Base-by-base conservation (phyloP, 495 filamentous ascomycete genomes). In the Penicillium angulare region DNA sequence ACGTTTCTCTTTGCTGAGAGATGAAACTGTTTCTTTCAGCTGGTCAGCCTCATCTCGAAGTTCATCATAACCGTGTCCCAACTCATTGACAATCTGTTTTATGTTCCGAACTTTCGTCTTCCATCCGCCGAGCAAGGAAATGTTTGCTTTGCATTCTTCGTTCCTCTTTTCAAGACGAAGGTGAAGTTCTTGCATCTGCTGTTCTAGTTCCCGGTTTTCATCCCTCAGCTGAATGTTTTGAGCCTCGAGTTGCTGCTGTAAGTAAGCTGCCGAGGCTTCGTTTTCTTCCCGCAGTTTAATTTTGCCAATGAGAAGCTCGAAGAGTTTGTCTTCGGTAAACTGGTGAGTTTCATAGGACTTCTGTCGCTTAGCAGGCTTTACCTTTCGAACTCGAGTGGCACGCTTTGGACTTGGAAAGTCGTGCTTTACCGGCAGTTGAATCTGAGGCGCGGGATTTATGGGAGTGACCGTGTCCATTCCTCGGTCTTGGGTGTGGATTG, bases 271-370 rank as follows among this genome's bases (percentile, higher is more conserved):
- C 3, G 53, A 57, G 13, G 50, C 35, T 32, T 69, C 67, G 24
- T 58, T 59, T 20, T 73, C 67, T 52, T 75, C 72, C 0, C 72
- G 68, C 31, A 61, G 52, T 42, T 49, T 67, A 23, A 75, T 57
- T 21, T 49, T 66, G 20, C 33, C 43, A 22, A 72, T 68, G 4
- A 75, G 52, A n/a, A 71, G 60, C 26, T 71, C 61, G 27, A 75
- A 73, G 9, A 73, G 46, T 16, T 59, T 55, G 18, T 73, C 63
- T 47, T 75, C 72, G 8, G 57, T 61, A 0, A 68, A 38, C 7
- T 61, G 35, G 6, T 45, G 50, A n/a, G 47, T 42, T 50, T 43
- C 9, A 35, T 26, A 0, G 39, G 15, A 9, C 20, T 27, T 47
- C 12, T 49, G 23, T 5, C 34, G 29, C n/a, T 47, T 57, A 7